Base-by-base conservation (phyloP, 257 asterid genomes). In the Penstemon eatonii region DNA sequence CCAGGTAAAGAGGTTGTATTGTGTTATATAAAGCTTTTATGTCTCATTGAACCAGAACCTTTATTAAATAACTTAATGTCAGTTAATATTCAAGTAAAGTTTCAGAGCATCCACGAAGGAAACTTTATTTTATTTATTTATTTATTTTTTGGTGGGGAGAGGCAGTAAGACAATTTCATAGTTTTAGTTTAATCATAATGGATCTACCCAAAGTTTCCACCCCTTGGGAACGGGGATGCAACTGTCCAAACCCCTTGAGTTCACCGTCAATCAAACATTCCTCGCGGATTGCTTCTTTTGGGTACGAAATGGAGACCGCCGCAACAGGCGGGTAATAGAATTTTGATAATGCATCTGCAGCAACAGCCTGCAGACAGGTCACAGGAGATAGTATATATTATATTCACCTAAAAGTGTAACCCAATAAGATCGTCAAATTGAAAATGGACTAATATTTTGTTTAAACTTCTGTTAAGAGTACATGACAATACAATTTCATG, bases 181-280 rank as follows among this genome's bases (percentile, higher is more conserved):
- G 11, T 8, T 15, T 25, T 45, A 60, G 47, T 37, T 65, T 52
- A 51, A 65, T 38, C 61, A 73, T 49, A 49, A 56, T 40, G 59
- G 59, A 43, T 70, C 57, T 71, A 93, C 99, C 99, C 77, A 93
- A 79, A 72, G 99, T 93, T 85, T 90, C 97, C 64, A 93, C 96
- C 73, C 96, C 97, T 79, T 90, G 99, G 69, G 95, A 81, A 65
- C 97, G 96, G 13, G 99, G 97, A 81, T 93, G 99, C 90, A 93
- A 78, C 85, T 93, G 99, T 70, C 99, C 99, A 78, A 93, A 93
- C 75, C 99, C 97, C 85, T 86, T 90, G 6, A 93, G 85, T 76
- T 88, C 94, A 80, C 96, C 96, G 66, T 85, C 91, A 63, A 88
- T 74, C 78, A 90, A 63, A 51, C 95, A 76, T 6, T 90, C 96